phyloP scores from a whole-genome alignment of 495 filamentous ascomycete species.

The Eremomyces bilateralis region DNA sequence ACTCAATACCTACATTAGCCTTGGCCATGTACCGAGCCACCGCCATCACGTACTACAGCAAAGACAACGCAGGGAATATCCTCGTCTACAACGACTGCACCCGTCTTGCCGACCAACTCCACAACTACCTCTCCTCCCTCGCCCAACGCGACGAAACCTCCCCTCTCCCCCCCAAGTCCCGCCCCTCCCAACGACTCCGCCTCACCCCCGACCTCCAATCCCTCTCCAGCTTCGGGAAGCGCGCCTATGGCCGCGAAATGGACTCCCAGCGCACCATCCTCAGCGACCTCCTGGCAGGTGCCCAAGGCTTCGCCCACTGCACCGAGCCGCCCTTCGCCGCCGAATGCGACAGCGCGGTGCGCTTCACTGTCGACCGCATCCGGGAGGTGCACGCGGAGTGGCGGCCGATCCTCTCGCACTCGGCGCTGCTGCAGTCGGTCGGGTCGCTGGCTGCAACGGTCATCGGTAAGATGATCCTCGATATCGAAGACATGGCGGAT shows the following conservation, averaged over 20 bases:
- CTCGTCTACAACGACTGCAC: conserved; percentile 82
- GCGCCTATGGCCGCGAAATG: conserved; percentile 76
- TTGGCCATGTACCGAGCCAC: conserved; percentile 83
- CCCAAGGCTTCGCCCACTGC: conserved; percentile 40
- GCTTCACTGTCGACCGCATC: conserved; percentile 43
- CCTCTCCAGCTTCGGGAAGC: conserved; percentile 57
- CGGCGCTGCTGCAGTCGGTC: conserved; percentile 63
- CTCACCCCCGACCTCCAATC: conserved; percentile 49
- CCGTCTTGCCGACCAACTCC: conserved; percentile 53
- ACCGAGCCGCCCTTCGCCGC: conserved; percentile 37
- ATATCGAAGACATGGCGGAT: conserved; percentile 67
- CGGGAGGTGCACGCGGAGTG: conserved; percentile 48
- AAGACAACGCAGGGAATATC: conserved; percentile 53
- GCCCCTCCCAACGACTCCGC: conserved; percentile 26
- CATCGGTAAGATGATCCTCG: conserved; percentile 57
- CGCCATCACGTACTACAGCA: conserved; percentile 56
- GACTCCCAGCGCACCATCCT: conserved; percentile 63
- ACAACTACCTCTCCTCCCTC: conserved; percentile 24
- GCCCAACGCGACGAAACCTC: background rate
- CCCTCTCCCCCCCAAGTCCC: conserved; percentile 21
- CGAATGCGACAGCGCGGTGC: conserved; percentile 50
- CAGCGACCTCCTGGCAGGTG: conserved; percentile 62
- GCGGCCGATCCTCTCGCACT: conserved; percentile 60
- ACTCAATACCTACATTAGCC: conserved; percentile 60
- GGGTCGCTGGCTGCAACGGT: conserved; percentile 66